Evolutionary conservation across 164 flowering plant species (phyloP), one percentile per base, ranked within the genome.

Genomic region (Berberis thunbergii): DNA sequence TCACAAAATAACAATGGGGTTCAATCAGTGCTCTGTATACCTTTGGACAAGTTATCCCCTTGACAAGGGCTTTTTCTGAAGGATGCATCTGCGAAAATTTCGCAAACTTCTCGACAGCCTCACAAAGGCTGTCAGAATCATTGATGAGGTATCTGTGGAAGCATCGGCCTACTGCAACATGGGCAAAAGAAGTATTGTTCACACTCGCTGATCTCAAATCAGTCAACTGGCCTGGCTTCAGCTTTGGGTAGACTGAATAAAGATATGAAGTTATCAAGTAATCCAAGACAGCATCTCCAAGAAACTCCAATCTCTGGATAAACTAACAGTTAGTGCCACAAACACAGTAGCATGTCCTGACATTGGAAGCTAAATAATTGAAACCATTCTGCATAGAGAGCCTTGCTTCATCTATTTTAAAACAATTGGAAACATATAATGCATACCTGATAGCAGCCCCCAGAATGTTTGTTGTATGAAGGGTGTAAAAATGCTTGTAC

Each of bases 251-350:
- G 39, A 65, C 89, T 6, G 99, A 85, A 74, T 77, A 94, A 3
- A 91, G 81, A 77, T 86, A 94, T 54, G 97, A 91, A 4, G 94
- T 89, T 57, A 91, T 89, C 59, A 89, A 73, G 77, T 87, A 94
- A 75, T 94, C 99, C 84, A 94, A 67, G 56, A 89, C 90, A 66
- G 99, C 96, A 82, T 94, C 99, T 70, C 99, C 99, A 52, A 94
- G 91, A 75, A 89, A 94, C 79, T 94, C 99, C 73, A 94, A 67
- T 69, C 99, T 81, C 97, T 94, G 92, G 40, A 57, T 11, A 53
- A 70, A 79, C 54, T 45, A 26, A 52, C 13, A 52, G n/a, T 4
- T 10, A 52, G 54, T 26, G 26, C 26, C 26, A 26, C 26, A 26
- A 26, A 26, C 26, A 26, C 26, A 26, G 26, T 26, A 26, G 26